Base-by-base conservation (phyloP, 768 basidiomycete genomes). In the Lentinula sp. region DNA sequence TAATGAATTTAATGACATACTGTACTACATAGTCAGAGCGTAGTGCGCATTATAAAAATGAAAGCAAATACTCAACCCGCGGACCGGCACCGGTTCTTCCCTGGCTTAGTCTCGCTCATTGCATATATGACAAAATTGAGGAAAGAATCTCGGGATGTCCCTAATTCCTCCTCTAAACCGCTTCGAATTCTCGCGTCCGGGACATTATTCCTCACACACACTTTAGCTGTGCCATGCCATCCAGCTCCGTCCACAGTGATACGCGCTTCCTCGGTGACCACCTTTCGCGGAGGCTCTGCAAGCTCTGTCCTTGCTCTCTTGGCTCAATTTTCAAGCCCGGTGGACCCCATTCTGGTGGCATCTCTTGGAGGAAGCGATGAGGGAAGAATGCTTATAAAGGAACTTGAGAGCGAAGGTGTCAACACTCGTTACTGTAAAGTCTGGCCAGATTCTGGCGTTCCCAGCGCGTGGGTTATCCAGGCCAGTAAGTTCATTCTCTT, bases 381-480 rank as follows among this genome's bases (percentile, higher is more conserved):
- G 61, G 92, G 87, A 2, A 71, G 71, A 48, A 80, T 78, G 69
- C 76, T 93, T 21, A 70, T 87, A 59, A 75, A 77, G 49, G 85
- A 91, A 54, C 79, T 93, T 49, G 85, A 90, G 60, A 73, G 73
- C 5, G 83, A 84, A 60, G 85, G 88, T 9, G 83, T 93, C 0
- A 84, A 79, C 63, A 92, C 87, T 34, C 79, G 81, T 54, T 89
- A 84, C 66, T 88, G 87, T 75, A 90, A 91, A 71, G 70, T 89
- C 21, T 87, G 87, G 84, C 81, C 84, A 31, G 81, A 82, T 9
- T 80, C 84, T 15, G 85, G 87, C 54, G 88, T 93, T 23, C 91
- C 91, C 1, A 84, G 81, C 56, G 90, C 92, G 16, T 94, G 91
- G 89, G 84, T 94, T 39, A 68, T 94, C 32, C 84, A 90, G 72